Base-by-base conservation (phyloP, 352 stramenopile genomes). In the Globisporangium spiculum region DNA sequence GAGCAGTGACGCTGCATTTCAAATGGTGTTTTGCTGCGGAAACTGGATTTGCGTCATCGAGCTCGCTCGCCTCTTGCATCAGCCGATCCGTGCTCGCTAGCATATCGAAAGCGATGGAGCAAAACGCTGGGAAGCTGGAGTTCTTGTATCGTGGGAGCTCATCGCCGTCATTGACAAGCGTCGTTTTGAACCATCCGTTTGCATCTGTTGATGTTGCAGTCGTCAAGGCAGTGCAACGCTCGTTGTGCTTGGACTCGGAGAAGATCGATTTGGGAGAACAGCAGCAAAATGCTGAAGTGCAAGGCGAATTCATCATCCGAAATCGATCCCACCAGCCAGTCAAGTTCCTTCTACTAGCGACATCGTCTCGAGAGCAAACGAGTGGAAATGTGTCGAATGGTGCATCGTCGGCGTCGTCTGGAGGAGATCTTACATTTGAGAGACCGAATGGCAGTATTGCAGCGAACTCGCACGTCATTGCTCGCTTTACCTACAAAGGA, bases 211-310 rank as follows among this genome's bases (percentile, higher is more conserved):
- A 82, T 14, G 80, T 95, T 41, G 77, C 70, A 36, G 44, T 96
- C 22, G 75, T 90, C 26, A 96, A 94, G 71, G 73, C 83, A 32
- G 73, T 82, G 6, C 88, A 91, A 32, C 69, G 76, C 46, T 91
- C 86, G 24, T 69, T 96, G 6, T 79, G 77, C 48, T 72, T 94
- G n/a, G 86, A 95, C 18, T 66, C 69, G 3, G 86, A 90, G n/a
- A 59, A 69, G 8, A 64, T 96, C 48, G 86, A 96, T 67, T 78
- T 96, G 54, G 87, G 89, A 41, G 84, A 93, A 44, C 82, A 92
- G 30, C 82, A 93, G 58, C 89, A 91, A 61, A 84, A 87, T 44
- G 69, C 76, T 0, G 76, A 90, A 30, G 75, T 86, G 4, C 69
- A 77, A 46, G 83, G 86, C 10, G 66, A 91, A 32, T 78, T 95